Evolutionary conservation across 2,329 filamentous ascomycete genomes (phyloP), one percentile per base, ranked within the genome.

Genomic region (Colletotrichum shisoi): DNA sequence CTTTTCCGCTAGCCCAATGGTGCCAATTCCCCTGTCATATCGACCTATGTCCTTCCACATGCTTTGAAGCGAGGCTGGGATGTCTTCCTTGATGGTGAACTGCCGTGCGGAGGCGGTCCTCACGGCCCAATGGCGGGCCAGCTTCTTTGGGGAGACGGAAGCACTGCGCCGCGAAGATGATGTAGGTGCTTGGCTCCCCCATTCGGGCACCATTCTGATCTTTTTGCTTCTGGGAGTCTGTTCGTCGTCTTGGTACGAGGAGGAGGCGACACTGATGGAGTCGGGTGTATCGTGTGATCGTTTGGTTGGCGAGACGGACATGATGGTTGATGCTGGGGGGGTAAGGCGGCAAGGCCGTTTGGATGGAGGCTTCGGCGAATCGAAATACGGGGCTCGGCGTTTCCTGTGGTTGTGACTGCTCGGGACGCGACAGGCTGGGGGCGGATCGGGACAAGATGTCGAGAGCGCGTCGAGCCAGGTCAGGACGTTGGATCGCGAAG

Each of bases 151-250:
- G 8, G 56, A 58, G 11, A 58, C 15, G 24, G 24, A 48, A n/a
- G 13, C 56, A 21, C 56, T 58, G 15, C 42, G 42, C 1, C 44
- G 42, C 3, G 42, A 58, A 12, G 40, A 34, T 40, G 24, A 3
- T 31, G 40, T 19, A 6, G 40, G 8, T 31, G 19, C 4, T 34
- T 17, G 15, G 7, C 4, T 31, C 15, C 44, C 56, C 42, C 24
- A 58, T 24, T 21, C 17, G 2, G 27, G 42, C 11, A 21, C 11
- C 27, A 15, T 19, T 15, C 19, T 19, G 1, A 34, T 17, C 8
- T 49, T 39, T 31, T 27, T 39, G 34, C 46, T 59, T 9, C 44
- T 59, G 34, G 57, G 57, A 2, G 45, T 59, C n/a, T 46, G 15
- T 1, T 51, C 19, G 19, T 27, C 11, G 19, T 51, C 57, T 15